Base-by-base conservation (phyloP, 2,329 filamentous ascomycete species). In the Beauveria sp. region DNA sequence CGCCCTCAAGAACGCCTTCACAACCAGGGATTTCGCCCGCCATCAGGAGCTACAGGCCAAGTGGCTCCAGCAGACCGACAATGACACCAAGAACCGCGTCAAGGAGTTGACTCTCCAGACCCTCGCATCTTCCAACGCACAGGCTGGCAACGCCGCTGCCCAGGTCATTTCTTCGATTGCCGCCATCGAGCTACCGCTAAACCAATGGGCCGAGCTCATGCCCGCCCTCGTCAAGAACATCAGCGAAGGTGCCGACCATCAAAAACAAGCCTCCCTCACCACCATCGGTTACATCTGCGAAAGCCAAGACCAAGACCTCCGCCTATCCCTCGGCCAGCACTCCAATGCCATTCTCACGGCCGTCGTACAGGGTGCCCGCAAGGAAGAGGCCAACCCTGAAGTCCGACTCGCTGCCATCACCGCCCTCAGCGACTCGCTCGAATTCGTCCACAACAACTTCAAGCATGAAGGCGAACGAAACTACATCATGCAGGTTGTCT, bases 401-500 rank as follows among this genome's bases (percentile, higher is more conserved):
- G 93, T 99, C 64, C 91, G 95, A 67, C 84, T 92, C 68, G 91
- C 95, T 58, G 95, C 95, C 72, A 95, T 99, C 73, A 90, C 90
- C 55, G 95, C 95, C 51, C 88, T 99, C 50, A 91, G 93, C 69
- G 95, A 99, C 77, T 97, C 93, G 45, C 88, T 98, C 64, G 95
- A 99, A 76, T 99, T 99, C 72, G 93, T 99, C 63, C 87, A 92
- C 67, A 96, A 91, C 78, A 99, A 99, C 80, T 99, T 99, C 77
- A 96, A 97, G 78, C 95, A 98, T 71, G 95, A 99, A 77, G 95
- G 93, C 70, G 95, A 99, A 83, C 88, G 95, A 68, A 99, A 99
- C 80, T 99, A 98, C 81, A 99, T 99, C 73, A 99, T 99, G 95
- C 95, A 99, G 80, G 95, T 99, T 67, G 91, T 99, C 71, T 99